Evolutionary conservation across 1,284 basidiomycete species (phyloP).

Genomic region (Apiotrichum montevideense): DNA sequence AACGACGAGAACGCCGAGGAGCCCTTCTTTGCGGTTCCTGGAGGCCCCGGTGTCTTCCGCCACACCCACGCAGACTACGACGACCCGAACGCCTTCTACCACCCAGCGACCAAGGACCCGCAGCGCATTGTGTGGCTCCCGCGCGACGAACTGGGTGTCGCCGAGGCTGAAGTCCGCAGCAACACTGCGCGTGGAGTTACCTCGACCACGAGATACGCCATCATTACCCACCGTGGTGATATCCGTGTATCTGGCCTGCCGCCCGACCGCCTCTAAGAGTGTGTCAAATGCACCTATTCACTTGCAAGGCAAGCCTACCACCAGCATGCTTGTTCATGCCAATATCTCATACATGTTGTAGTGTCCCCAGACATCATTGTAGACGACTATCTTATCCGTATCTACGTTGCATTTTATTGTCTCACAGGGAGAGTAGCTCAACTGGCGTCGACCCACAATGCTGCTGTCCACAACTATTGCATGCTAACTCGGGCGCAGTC

Average conservation of each 20-base stretch:
- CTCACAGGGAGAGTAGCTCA: too few species aligned
- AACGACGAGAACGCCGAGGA: conserved; percentile 17
- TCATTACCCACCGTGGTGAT: background rate
- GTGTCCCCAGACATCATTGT: too few species aligned
- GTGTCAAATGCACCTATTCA: too few species aligned
- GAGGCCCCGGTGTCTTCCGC: conserved; percentile 34
- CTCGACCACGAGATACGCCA: conserved; percentile 55
- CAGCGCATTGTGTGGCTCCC: conserved; percentile 78
- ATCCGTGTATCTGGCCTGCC: background rate
- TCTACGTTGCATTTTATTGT: too few species aligned
- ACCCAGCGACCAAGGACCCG: conserved; percentile 67
- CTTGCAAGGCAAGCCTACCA: too few species aligned
- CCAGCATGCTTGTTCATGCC: too few species aligned
- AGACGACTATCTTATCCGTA: too few species aligned
- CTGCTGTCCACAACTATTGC: background rate
- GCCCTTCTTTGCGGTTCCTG: conserved; percentile 38
- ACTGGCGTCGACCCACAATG: too few species aligned
- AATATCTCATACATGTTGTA: too few species aligned
- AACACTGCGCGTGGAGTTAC: conserved; percentile 58
- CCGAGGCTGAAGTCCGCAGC: conserved; percentile 57
- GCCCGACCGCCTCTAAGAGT: background rate
- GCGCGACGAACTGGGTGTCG: conserved; percentile 61
- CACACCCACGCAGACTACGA: conserved; percentile 17
- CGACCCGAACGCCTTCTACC: conserved; percentile 57
- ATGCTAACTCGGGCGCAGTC: background rate